Percentiles rank a stretch among this genome's conserved stretches.
Evolutionary conservation across 2,329 filamentous ascomycete genomes (phyloP).

Genomic region (Fusarium concolor): DNA sequence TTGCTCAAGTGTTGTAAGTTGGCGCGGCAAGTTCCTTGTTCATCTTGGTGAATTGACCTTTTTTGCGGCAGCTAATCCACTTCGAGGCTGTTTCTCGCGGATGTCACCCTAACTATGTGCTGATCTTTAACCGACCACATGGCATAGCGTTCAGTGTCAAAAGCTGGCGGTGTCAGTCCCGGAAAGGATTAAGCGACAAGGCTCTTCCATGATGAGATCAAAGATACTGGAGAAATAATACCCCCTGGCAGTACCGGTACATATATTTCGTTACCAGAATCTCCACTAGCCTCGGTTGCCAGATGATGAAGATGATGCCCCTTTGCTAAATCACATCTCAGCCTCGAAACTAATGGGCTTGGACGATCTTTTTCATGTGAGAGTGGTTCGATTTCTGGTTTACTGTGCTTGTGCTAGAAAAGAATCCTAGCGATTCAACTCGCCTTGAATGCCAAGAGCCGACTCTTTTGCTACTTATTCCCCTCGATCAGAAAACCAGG

Average conservation of each 20-base stretch:
- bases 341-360: conserved; percentile 11
- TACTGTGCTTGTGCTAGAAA: not conserved
- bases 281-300: conserved; percentile 35
- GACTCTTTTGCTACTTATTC: not conserved
- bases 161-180: conserved; percentile 3
- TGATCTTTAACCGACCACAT: conserved; percentile 18
- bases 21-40: conserved; percentile 14
- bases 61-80: conserved; percentile 17
- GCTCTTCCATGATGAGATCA: conserved; percentile 10
- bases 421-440: not conserved
- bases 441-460: conserved; percentile 4
- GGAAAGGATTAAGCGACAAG: conserved; percentile 4
- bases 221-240: conserved; percentile 11
- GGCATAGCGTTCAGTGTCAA: conserved; percentile 8
- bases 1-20: conserved; percentile 4
- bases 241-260: conserved; percentile 5
- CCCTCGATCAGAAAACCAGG: conserved; percentile 6
- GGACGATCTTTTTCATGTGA: conserved; percentile 5
- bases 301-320: conserved; percentile 24
- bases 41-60: conserved; percentile 5
- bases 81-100: conserved; percentile 13
- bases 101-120: not conserved
- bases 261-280: conserved; percentile 13
- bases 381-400: conserved; percentile 9
- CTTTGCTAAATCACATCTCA: conserved; percentile 14